Evolutionary conservation across 345 rosid genomes (phyloP).

Genomic region (Murraya paniculata): DNA sequence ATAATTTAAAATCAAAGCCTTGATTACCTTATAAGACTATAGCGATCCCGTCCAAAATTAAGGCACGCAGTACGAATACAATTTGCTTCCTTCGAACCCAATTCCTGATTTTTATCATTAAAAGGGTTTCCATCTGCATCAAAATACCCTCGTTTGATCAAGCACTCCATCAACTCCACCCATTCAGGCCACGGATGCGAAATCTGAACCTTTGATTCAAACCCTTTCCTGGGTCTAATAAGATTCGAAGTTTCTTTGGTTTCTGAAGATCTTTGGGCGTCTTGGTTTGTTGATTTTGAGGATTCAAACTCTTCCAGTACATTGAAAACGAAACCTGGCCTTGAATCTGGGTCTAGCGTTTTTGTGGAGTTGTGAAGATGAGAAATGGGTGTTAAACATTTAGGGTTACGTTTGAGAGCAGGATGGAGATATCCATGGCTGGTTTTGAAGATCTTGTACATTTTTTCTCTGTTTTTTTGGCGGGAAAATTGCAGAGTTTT

Average conservation of each 20-base stretch:
- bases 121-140: conserved; percentile 44
- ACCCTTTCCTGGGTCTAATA: neutral
- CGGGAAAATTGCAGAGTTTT: conserved; percentile 1
- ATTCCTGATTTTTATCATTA: conserved; percentile 12
- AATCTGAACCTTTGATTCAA: conserved; percentile 30
- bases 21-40: conserved; percentile 59
- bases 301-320: conserved; percentile 26
- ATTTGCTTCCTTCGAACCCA: conserved; percentile 54
- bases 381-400: conserved; percentile 22
- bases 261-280: conserved; percentile 3
- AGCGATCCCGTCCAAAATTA: conserved; percentile 68
- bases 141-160: conserved; percentile 58
- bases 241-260: neutral
- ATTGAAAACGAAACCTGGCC: conserved; percentile 17
- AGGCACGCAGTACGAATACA: conserved; percentile 75
- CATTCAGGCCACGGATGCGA: conserved; percentile 86
- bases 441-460: conserved; percentile 35
- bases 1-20: neutral
- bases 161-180: conserved; percentile 62
- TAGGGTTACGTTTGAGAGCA: conserved; percentile 8
- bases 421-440: conserved; percentile 18
- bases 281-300: conserved; percentile 23
- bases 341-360: conserved; percentile 21
- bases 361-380: conserved; percentile 25
- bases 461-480: conserved; percentile 2